phyloP scores from a whole-genome alignment of 805 yeast species.

The Candida insectalens region DNA sequence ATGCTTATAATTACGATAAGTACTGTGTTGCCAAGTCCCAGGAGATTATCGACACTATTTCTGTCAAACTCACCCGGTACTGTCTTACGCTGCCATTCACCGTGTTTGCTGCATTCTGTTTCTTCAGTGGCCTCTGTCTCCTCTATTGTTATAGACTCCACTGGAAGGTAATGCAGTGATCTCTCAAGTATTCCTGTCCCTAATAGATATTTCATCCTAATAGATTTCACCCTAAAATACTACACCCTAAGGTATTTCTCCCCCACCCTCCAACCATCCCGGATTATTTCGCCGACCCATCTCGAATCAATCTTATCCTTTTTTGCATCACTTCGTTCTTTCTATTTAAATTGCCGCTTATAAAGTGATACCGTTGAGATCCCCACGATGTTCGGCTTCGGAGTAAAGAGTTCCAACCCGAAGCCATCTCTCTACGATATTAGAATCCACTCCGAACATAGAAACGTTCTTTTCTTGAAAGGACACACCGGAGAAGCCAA shows the following conservation, averaged over 20 bases:
- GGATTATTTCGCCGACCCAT: too few relatives aligned
- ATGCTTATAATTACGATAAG: constrained; percentile 53
- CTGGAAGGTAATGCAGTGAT: constrained; percentile 1
- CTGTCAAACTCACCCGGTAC: not conserved
- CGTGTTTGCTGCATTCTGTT: constrained; percentile 2
- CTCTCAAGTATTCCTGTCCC: too few relatives aligned
- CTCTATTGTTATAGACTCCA: constrained; percentile 1
- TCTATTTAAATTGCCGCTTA: too few relatives aligned
- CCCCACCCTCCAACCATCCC: too few relatives aligned
- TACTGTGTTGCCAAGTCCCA: not conserved
- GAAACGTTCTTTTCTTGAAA: constrained; percentile 31
- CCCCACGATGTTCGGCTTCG: too few relatives aligned
- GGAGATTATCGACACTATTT: not conserved
- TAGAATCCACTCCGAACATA: constrained; percentile 28
- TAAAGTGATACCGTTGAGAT: too few relatives aligned
- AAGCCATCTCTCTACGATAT: constrained; percentile 13
- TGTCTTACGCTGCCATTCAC: constrained; percentile 5
- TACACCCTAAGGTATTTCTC: too few relatives aligned
- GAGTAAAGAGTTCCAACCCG: too few relatives aligned
- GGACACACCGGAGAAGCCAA: constrained; percentile 38
- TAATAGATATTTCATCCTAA: too few relatives aligned
- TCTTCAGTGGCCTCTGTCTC: constrained; percentile 6
- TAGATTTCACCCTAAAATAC: too few relatives aligned
- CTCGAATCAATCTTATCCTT: too few relatives aligned
- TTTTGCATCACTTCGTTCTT: too few relatives aligned